Conservation (phyloP, 352 stramenopile species). For the Pythium grandisporangium region DNA sequence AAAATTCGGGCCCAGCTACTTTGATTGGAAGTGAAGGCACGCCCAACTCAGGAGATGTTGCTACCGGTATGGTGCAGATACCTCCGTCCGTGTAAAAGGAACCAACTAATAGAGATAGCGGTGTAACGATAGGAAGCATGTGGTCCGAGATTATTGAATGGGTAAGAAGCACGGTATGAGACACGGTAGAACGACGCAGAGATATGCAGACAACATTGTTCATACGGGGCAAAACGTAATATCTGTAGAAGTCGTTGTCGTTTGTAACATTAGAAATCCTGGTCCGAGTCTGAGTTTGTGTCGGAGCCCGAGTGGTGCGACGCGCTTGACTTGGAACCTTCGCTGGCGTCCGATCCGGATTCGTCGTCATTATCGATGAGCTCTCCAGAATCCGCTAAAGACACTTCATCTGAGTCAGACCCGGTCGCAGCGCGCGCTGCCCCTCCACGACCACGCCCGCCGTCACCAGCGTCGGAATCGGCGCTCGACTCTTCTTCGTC, state of each 20-base stretch:
- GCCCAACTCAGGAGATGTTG: too few species aligned
- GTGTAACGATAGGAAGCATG: too few species aligned
- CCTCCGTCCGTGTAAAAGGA: too few species aligned
- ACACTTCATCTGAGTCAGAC: constrained; percentile 77
- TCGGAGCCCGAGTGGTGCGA: constrained; percentile 56
- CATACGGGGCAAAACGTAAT: too few species aligned
- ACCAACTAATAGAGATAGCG: too few species aligned
- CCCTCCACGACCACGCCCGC: constrained; percentile 6
- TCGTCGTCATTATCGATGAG: constrained; percentile 82
- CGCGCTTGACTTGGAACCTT: constrained; percentile 47
- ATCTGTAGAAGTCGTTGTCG: not conserved
- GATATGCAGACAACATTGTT: too few species aligned
- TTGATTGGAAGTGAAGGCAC: too few species aligned
- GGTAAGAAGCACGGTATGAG: too few species aligned
- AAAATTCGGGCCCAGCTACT: too few species aligned
- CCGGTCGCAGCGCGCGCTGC: constrained; percentile 10
- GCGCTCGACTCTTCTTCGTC: constrained; percentile 48
- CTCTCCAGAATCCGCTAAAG: constrained; percentile 70
- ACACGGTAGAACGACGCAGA: too few species aligned
- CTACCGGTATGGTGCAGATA: too few species aligned
- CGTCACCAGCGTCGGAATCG: constrained; percentile 6
- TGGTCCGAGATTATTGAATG: too few species aligned
- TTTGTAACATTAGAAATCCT: constrained; percentile 63
- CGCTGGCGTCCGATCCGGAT: constrained; percentile 35
- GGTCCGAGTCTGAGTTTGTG: constrained; percentile 74